These are phyloP conservation scores for Candida sp. DNA, from an alignment of 1,139 yeast species.

Conservation along the genomic window DNA sequence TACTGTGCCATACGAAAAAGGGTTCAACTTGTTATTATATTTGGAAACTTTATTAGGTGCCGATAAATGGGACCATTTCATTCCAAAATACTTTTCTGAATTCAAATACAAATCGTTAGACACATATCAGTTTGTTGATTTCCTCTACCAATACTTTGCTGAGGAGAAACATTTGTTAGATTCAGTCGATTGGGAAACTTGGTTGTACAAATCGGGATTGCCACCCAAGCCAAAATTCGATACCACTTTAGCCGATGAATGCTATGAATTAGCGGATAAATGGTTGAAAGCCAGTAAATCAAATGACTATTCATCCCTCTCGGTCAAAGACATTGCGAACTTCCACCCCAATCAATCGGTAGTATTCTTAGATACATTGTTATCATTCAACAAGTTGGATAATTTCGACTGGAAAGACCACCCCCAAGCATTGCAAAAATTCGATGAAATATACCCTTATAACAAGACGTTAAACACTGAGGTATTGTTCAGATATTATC, in stretches of 20 bases:
- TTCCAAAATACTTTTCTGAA: slow-evolving; percentile 70
- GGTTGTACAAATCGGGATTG: slow-evolving; percentile 82
- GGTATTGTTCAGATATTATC: slow-evolving; percentile 74
- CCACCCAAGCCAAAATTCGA: slow-evolving; percentile 85
- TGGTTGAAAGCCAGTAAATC: slow-evolving; percentile 48
- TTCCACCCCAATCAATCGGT: slow-evolving; percentile 78
- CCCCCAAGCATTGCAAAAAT: slow-evolving; percentile 30
- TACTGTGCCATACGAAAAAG: slow-evolving; percentile 89
- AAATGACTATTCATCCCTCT: slow-evolving; percentile 6
- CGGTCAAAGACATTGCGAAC: slow-evolving; percentile 40
- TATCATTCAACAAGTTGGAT: slow-evolving; percentile 27
- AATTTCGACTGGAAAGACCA: slow-evolving; percentile 37
- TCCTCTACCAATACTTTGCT: slow-evolving; percentile 63
- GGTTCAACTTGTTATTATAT: slow-evolving; percentile 73
- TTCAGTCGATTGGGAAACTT: slow-evolving; percentile 75
- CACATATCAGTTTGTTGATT: slow-evolving; percentile 75
- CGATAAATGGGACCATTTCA: slow-evolving; percentile 68
- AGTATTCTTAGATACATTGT: slow-evolving; percentile 69
- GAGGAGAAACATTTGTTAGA: slow-evolving; percentile 51
- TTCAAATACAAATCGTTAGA: slow-evolving; percentile 73
- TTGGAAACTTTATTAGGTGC: slow-evolving; percentile 64
- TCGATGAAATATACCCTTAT: slow-evolving; percentile 48
- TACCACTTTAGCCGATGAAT: slow-evolving; percentile 72
- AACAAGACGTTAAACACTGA: slow-evolving; percentile 68
- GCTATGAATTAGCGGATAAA: slow-evolving; percentile 58